phyloP scores from a whole-genome alignment of 257 asterid species.

The Lithospermum erythrorhizon region DNA sequence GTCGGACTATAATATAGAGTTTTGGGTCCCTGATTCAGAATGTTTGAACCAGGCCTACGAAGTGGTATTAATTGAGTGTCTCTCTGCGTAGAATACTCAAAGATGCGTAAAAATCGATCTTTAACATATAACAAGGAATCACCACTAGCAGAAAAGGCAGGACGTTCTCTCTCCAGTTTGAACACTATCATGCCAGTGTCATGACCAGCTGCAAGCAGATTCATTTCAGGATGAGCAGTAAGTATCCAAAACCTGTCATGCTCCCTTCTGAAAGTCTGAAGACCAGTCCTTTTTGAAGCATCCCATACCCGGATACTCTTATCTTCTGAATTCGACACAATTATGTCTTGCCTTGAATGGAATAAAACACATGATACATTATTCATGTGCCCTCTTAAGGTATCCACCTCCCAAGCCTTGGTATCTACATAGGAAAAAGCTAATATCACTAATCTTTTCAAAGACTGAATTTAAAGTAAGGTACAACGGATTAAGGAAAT shows the following conservation, averaged over 20 bases:
- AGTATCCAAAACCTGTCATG: conserved; percentile 98
- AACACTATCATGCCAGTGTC: conserved; percentile 98
- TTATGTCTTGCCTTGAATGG: conserved; percentile 84
- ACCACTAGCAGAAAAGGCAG: conserved; percentile 75
- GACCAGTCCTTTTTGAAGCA: conserved; percentile 95
- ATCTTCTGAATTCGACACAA: conserved; percentile 95
- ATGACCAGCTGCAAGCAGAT: conserved; percentile 97
- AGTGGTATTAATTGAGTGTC: conserved; percentile 81
- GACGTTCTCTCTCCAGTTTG: conserved; percentile 95
- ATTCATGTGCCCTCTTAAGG: conserved; percentile 95
- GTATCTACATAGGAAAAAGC: conserved; percentile 43
- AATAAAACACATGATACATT: conserved; percentile 86
- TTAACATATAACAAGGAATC: conserved; percentile 76
- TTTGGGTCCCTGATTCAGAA: conserved; percentile 79
- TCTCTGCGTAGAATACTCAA: conserved; percentile 78
- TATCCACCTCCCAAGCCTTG: conserved; percentile 99
- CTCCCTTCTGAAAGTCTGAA: conserved; percentile 97
- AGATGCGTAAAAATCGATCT: conserved; percentile 75
- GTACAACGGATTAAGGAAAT: too few species aligned
- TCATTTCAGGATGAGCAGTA: conserved; percentile 93
- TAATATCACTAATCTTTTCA: background rate
- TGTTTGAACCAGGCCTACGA: conserved; percentile 80
- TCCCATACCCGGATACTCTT: conserved; percentile 98
- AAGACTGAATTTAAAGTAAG: too few species aligned
- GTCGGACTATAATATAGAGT: conserved; percentile 90